Percentiles rank a stretch among this genome's conserved stretches.
Evolutionary conservation across 1,139 yeast genomes (phyloP).

Genomic region (Blastobotrys capitulatus): DNA sequence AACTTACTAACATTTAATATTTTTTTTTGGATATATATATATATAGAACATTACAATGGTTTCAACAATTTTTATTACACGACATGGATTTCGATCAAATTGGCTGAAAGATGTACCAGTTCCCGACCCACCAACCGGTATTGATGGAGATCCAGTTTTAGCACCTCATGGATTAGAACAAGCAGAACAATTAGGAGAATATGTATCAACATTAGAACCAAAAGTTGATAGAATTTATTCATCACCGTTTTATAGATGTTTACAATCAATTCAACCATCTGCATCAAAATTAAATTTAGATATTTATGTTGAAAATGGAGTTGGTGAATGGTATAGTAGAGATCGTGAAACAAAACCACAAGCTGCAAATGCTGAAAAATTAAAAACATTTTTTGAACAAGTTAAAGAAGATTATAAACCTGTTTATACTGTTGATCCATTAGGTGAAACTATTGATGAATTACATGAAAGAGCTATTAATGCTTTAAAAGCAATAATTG

Average conservation of each 20-base stretch:
- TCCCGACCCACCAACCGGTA: constrained; percentile 77
- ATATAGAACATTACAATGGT: constrained; percentile 15
- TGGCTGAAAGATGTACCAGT: constrained; percentile 57
- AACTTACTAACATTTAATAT: no score
- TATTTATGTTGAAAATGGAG: constrained; percentile 64
- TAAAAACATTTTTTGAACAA: constrained; percentile 47
- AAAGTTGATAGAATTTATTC: constrained; percentile 61
- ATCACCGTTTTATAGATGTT: constrained; percentile 87
- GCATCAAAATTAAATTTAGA: constrained; percentile 51
- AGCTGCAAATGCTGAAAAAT: constrained; percentile 44
- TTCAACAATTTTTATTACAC: constrained; percentile 20
- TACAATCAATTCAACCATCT: constrained; percentile 74
- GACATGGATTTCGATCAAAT: constrained; percentile 74
- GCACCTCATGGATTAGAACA: constrained; percentile 78
- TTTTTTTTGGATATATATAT: neutral
- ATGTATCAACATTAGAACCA: constrained; percentile 35
- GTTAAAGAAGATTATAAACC: constrained; percentile 40
- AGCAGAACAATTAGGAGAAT: constrained; percentile 65
- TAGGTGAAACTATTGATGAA: constrained; percentile 64
- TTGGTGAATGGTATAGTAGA: constrained; percentile 41
- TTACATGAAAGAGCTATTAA: constrained; percentile 49
- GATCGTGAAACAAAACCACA: constrained; percentile 27
- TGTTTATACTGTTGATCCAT: constrained; percentile 49
- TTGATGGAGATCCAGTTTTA: constrained; percentile 73
- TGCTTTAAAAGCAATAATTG: constrained; percentile 49